A percentile compares a stretch with the other conserved stretches of the same genome.
These are phyloP conservation scores for Fusarium annulatum DNA, from an alignment of 2,329 filamentous ascomycete genomes.

Conservation along the genomic window DNA sequence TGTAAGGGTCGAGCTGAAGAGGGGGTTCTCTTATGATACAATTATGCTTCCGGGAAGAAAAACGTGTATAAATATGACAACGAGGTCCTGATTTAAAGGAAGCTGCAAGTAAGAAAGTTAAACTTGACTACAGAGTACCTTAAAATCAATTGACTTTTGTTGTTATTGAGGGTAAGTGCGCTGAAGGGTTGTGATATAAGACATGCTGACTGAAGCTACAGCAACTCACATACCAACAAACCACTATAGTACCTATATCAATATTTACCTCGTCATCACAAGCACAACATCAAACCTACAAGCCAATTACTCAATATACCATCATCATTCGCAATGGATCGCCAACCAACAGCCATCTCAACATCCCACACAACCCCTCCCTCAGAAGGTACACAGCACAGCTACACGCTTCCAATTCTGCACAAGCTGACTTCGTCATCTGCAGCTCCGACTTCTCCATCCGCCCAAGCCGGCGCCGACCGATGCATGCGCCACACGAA, in stretches of 20 bases:
- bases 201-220: neutral
- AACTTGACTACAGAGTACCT: neutral
- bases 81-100: neutral
- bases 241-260: neutral
- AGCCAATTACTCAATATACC: neutral
- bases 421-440: conserved; percentile 12
- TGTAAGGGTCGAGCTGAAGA: conserved; percentile 11
- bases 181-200: neutral
- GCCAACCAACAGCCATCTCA: conserved; percentile 29
- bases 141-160: neutral
- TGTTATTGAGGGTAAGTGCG: conserved; percentile 2
- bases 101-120: conserved; percentile 1
- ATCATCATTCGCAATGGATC: conserved; percentile 19
- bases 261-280: neutral
- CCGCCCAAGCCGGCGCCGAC: conserved; percentile 44
- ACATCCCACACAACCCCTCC: conserved; percentile 24
- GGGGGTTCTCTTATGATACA: conserved; percentile 8
- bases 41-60: neutral
- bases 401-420: neutral
- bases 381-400: conserved; percentile 18
- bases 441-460: conserved; percentile 28
- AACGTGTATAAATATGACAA: conserved; percentile 10
- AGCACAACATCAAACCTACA: neutral
- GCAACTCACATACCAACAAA: conserved; percentile 25
- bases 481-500: conserved; percentile 50